phyloP scores from a whole-genome alignment of 441 rosid genomes.

The Pelargonium myrrhifolium region DNA sequence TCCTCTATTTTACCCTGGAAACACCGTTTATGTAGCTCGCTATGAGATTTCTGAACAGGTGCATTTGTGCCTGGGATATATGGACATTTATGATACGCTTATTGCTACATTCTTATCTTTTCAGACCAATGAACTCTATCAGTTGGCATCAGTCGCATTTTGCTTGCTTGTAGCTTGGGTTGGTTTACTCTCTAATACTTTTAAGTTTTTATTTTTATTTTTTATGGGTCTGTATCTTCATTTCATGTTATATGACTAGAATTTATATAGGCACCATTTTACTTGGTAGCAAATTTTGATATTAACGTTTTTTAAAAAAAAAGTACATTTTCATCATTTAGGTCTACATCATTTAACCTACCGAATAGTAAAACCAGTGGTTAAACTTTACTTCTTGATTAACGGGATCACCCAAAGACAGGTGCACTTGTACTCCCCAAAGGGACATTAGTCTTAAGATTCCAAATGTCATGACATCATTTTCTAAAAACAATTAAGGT shows the following conservation, averaged over 20 bases:
- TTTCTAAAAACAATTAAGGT: too few species aligned
- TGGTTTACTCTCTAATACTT: constrained; percentile 1
- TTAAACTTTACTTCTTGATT: background rate
- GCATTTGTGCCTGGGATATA: background rate
- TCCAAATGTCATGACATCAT: too few species aligned
- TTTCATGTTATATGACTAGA: background rate
- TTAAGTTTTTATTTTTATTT: background rate
- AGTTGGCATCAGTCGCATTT: constrained; percentile 29
- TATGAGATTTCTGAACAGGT: background rate
- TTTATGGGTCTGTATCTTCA: background rate
- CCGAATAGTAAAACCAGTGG: background rate
- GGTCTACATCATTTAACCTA: background rate
- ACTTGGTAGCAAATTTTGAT: background rate
- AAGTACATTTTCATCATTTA: background rate
- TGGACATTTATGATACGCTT: background rate
- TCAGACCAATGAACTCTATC: constrained; percentile 30
- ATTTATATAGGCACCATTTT: background rate
- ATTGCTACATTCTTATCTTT: background rate
- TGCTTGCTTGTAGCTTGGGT: constrained; percentile 33
- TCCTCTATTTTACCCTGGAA: background rate
- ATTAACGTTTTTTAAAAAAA: background rate
- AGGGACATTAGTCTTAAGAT: background rate
- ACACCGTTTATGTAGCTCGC: background rate
- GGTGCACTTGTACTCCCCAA: background rate
- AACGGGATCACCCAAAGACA: background rate